These are phyloP conservation scores for Amanita pallidorosea DNA, from an alignment of 768 basidiomycete genomes.

Conservation along the genomic window DNA sequence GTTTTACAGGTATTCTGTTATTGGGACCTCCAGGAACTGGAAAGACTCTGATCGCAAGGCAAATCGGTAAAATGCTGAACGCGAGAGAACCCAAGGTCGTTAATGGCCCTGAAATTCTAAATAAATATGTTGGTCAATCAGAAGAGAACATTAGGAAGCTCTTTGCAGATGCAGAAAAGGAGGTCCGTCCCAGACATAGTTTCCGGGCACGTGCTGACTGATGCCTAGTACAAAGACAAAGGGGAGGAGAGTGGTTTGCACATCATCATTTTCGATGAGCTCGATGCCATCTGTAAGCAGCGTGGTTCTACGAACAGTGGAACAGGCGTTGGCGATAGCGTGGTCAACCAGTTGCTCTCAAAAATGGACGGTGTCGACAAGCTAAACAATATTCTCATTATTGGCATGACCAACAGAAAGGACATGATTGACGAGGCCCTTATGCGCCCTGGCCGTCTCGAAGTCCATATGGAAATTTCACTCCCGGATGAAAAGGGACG, in stretches of 20 bases:
- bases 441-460: conserved; percentile 93
- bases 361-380: conserved; percentile 99
- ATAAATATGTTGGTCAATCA: conserved; percentile 93
- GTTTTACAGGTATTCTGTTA: conserved; percentile 68
- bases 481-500: conserved; percentile 92
- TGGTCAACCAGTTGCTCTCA: conserved; percentile 96
- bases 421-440: conserved; percentile 99
- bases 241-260: conserved; percentile 95
- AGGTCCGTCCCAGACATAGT: conserved; percentile 34
- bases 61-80: conserved; percentile 99
- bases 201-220: not conserved
- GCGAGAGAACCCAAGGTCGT: conserved; percentile 97
- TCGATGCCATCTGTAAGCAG: conserved; percentile 98
- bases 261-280: conserved; percentile 98
- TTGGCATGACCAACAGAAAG: conserved; percentile 97
- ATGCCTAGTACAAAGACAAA: conserved; percentile 82
- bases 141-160: conserved; percentile 98
- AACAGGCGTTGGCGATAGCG: conserved; percentile 97
- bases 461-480: conserved; percentile 99
- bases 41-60: conserved; percentile 94
- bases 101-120: conserved; percentile 95
- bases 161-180: conserved; percentile 97
- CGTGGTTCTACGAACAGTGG: conserved; percentile 86
- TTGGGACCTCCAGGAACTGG: conserved; percentile 97
- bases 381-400: conserved; percentile 97